Conservation (phyloP, 495 filamentous ascomycete genomes). For the Xylaria flabelliformis region DNA sequence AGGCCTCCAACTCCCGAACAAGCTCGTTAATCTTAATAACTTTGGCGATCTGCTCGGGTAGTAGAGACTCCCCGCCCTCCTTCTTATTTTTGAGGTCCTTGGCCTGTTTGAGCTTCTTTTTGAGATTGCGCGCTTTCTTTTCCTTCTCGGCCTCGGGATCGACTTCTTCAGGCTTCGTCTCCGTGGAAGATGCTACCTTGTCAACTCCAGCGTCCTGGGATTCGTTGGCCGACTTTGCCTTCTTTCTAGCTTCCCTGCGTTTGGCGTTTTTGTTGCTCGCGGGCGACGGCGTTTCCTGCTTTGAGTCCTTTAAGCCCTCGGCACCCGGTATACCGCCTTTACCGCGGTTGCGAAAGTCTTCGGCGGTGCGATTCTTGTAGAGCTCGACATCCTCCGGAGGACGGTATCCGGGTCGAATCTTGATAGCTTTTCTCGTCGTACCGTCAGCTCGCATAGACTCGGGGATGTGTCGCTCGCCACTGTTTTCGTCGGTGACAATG, state of each 20-base stretch:
- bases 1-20: slow-evolving; percentile 80
- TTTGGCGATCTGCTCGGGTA: slow-evolving; percentile 97
- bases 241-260: slow-evolving; percentile 85
- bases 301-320: slow-evolving; percentile 64
- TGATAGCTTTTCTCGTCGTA: slow-evolving; percentile 86
- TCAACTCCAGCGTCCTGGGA: slow-evolving; percentile 47
- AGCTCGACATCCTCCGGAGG: slow-evolving; percentile 96
- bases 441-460: slow-evolving; percentile 87
- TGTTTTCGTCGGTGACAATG: slow-evolving; percentile 72
- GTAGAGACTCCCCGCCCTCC: slow-evolving; percentile 76
- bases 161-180: slow-evolving; percentile 47
- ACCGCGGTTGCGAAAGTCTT: slow-evolving; percentile 82
- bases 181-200: slow-evolving; percentile 36
- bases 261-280: slow-evolving; percentile 92
- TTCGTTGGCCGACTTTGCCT: slow-evolving; percentile 68
- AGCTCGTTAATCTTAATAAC: slow-evolving; percentile 96
- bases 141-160: slow-evolving; percentile 82
- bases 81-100: slow-evolving; percentile 91
- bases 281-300: slow-evolving; percentile 51
- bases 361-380: slow-evolving; percentile 91
- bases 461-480: slow-evolving; percentile 87
- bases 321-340: slow-evolving; percentile 80
- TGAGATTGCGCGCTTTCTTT: slow-evolving; percentile 91
- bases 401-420: slow-evolving; percentile 88
- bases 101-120: slow-evolving; percentile 94